Evolutionary conservation across 192 early-diverging fungal genomes (phyloP), one percentile per base, ranked within the genome.

Genomic region (Thamnidium elegans): DNA sequence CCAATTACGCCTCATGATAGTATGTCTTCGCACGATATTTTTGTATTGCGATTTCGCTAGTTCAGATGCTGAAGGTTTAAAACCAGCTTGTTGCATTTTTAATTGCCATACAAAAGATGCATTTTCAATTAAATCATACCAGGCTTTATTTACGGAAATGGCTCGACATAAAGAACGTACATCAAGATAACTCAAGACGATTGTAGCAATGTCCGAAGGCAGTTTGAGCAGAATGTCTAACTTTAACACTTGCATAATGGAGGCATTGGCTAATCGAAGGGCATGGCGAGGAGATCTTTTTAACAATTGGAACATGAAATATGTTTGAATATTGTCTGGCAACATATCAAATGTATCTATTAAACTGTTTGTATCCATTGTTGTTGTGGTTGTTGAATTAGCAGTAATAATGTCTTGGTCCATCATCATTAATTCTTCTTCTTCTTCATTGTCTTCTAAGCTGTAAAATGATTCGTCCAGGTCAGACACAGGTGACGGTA

Each of bases 1-100:
- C 97, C 95, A 99, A 72, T 94, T 94, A 62, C 87, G 88, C 42
- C 90, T 82, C 26, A 94, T 85, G 52, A 84, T 75, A 75, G 91
- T 86, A 73, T 91, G 87, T 45, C 87, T 80, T 47, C 88, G 86
- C 74, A 89, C 95, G 20, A 89, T 81, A 15, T 75, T 80, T 77
- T 95, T 94, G 82, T 89, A 94, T 4, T 87, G 23, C 0, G 23
- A 78, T 53, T 90, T 80, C 46, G 2, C 64, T 21, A 62, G 74
- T 59, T 59, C 58, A 9, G 5, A 86, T 79, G 34, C 14, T 53
- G 63, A 58, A 9, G 39, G 63, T 7, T 43, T 70, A 43, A 81
- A 84, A 10, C 74, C 80, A 42, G 73, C 75, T 34, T 55, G 54
- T 31, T 71, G 64, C 48, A 84, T 66, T 45, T 78, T 74, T 17